Conservation (phyloP, 345 rosid species). For the Brassica carinata region DNA sequence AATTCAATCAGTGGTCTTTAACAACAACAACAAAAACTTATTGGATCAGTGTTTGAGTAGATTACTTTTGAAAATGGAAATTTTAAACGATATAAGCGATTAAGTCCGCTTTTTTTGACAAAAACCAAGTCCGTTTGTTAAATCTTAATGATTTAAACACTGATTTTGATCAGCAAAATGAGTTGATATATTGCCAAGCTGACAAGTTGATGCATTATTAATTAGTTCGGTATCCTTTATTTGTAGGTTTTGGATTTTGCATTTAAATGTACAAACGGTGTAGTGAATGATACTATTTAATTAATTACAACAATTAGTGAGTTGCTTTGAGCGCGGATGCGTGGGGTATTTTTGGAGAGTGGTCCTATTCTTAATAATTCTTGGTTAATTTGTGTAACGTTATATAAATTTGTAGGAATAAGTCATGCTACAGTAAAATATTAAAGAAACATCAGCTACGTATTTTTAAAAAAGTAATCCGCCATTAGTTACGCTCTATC, state of each 20-base stretch:
- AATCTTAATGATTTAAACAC: neutral
- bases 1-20: neutral
- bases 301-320: conserved; percentile 26
- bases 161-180: conserved; percentile 20
- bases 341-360: conserved; percentile 28
- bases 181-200: conserved; percentile 21
- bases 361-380: conserved; percentile 32
- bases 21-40: neutral
- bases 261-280: conserved; percentile 26
- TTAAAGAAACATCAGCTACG: neutral
- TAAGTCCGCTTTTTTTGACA: neutral
- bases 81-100: neutral
- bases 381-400: conserved; percentile 19
- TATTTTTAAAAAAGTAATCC: neutral
- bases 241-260: conserved; percentile 26
- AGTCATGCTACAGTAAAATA: conserved; percentile 23
- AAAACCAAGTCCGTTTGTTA: neutral
- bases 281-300: conserved; percentile 16
- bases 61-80: neutral
- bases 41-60: neutral
- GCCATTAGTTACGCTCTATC: neutral
- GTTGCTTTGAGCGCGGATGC: conserved; percentile 30
- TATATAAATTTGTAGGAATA: conserved; percentile 19
- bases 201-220: conserved; percentile 34
- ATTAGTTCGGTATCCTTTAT: conserved; percentile 34